These are phyloP conservation scores for Blastobotrys robertii DNA, from an alignment of 805 yeast genomes.

Conservation along the genomic window DNA sequence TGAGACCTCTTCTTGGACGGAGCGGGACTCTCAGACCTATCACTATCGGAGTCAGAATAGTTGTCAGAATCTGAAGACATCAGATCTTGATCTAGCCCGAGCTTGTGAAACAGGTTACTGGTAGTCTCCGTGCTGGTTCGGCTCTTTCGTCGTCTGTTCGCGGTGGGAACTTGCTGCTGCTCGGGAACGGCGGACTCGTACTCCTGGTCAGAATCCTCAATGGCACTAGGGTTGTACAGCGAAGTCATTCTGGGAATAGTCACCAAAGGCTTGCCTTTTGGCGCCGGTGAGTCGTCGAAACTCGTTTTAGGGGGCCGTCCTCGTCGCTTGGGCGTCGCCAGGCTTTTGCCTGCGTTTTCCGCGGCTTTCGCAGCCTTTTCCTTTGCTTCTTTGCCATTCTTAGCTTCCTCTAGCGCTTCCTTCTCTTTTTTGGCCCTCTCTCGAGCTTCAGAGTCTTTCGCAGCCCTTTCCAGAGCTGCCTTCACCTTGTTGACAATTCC, in stretches of 20 bases:
- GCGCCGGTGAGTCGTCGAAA: too few relatives aligned
- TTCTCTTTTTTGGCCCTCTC: slow-evolving; percentile 1
- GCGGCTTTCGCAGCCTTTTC: not conserved
- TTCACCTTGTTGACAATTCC: not conserved
- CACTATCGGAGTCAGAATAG: slow-evolving; percentile 10
- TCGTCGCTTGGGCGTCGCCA: not conserved
- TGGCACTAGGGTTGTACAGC: too few relatives aligned
- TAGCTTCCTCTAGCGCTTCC: not conserved
- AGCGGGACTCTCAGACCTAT: slow-evolving; percentile 11
- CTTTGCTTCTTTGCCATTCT: slow-evolving; percentile 1
- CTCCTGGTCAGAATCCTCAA: too few relatives aligned
- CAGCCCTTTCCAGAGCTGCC: not conserved
- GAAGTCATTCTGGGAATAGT: too few relatives aligned
- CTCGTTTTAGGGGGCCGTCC: too few relatives aligned
- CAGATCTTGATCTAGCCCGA: not conserved
- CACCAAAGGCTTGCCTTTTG: too few relatives aligned
- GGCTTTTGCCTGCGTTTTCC: not conserved
- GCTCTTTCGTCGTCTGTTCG: too few relatives aligned
- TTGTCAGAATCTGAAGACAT: slow-evolving; percentile 4
- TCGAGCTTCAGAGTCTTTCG: not conserved
- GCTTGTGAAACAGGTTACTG: too few relatives aligned
- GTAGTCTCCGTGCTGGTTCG: too few relatives aligned
- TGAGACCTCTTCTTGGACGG: slow-evolving; percentile 9
- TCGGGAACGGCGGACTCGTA: too few relatives aligned
- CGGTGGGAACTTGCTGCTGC: too few relatives aligned